A percentile compares a stretch with the other conserved stretches of the same genome.
These are phyloP conservation scores for Candida succiphila DNA, from an alignment of 805 yeast genomes.

Conservation along the genomic window DNA sequence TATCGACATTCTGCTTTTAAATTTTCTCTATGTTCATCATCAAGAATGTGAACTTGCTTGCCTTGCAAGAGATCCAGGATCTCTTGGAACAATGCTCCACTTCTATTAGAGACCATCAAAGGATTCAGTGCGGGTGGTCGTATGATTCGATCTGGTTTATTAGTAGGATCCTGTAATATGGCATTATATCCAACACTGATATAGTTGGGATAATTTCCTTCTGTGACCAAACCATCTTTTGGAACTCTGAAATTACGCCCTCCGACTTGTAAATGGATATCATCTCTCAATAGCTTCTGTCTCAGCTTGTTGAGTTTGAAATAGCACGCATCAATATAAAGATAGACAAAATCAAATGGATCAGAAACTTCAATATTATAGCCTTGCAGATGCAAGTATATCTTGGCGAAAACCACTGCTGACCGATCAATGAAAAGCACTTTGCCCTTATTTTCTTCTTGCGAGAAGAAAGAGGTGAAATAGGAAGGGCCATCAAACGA, in stretches of 20 bases:
- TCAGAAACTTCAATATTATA: conserved; percentile 52
- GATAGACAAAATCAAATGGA: conserved; percentile 50
- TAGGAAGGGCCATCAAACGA: conserved; percentile 85
- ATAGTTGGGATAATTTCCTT: conserved; percentile 73
- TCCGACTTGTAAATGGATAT: conserved; percentile 50
- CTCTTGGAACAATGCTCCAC: conserved; percentile 43
- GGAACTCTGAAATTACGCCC: conserved; percentile 50
- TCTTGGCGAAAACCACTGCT: conserved; percentile 55
- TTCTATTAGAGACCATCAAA: conserved; percentile 38
- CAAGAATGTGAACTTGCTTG: conserved; percentile 32
- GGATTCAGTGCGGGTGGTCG: conserved; percentile 77
- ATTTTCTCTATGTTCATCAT: conserved; percentile 45
- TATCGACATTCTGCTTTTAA: conserved; percentile 65
- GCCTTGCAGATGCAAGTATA: conserved; percentile 72
- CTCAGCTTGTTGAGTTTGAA: conserved; percentile 54
- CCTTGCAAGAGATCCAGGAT: conserved; percentile 50
- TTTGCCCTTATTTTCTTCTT: conserved; percentile 25
- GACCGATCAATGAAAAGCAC: conserved; percentile 65
- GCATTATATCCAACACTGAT: conserved; percentile 55
- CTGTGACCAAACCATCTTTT: conserved; percentile 36
- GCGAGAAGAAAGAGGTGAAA: conserved; percentile 61
- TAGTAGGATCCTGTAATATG: conserved; percentile 35
- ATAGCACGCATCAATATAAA: conserved; percentile 64
- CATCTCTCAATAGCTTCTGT: conserved; percentile 38
- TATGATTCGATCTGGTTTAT: conserved; percentile 30